Conservation (phyloP, 495 filamentous ascomycete genomes). For the Aspergillus sparsus region DNA sequence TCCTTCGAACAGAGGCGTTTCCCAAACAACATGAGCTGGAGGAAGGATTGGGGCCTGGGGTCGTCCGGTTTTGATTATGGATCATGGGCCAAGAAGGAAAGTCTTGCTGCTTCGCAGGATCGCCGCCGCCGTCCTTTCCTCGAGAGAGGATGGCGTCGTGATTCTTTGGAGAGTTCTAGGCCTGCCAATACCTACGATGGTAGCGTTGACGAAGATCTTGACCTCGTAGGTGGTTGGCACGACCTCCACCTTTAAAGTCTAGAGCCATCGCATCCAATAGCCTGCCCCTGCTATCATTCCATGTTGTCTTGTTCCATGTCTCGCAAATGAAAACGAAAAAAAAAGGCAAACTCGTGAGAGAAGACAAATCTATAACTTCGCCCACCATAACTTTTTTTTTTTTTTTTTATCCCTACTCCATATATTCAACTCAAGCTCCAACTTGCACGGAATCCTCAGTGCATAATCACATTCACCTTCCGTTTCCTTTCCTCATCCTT, state of each 20-base stretch:
- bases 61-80: constrained; percentile 54
- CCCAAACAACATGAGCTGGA: constrained; percentile 43
- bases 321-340: constrained; percentile 2
- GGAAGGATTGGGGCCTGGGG: constrained; percentile 56
- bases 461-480: constrained; percentile 9
- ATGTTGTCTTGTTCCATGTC: constrained; percentile 18
- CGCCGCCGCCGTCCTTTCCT: constrained; percentile 43
- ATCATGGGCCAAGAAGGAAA: constrained; percentile 54
- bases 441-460: constrained; percentile 9
- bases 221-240: constrained; percentile 90
- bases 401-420: constrained; percentile 16
- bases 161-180: constrained; percentile 39
- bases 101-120: constrained; percentile 29
- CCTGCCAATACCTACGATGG: constrained; percentile 48
- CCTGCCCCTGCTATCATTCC: constrained; percentile 7
- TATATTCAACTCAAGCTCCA: background rate
- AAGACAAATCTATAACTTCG: constrained; percentile 2
- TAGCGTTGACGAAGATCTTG: constrained; percentile 69
- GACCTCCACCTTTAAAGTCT: constrained; percentile 53
- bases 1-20: constrained; percentile 45
- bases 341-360: too few species aligned
- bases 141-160: constrained; percentile 68
- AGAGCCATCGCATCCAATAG: constrained; percentile 5
- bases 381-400: constrained; percentile 24
- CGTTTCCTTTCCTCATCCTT: constrained; percentile 11